Evolutionary conservation across 2,329 filamentous ascomycete species (phyloP), one percentile per base, ranked within the genome.

Genomic region (Zymoseptoria passerinii): DNA sequence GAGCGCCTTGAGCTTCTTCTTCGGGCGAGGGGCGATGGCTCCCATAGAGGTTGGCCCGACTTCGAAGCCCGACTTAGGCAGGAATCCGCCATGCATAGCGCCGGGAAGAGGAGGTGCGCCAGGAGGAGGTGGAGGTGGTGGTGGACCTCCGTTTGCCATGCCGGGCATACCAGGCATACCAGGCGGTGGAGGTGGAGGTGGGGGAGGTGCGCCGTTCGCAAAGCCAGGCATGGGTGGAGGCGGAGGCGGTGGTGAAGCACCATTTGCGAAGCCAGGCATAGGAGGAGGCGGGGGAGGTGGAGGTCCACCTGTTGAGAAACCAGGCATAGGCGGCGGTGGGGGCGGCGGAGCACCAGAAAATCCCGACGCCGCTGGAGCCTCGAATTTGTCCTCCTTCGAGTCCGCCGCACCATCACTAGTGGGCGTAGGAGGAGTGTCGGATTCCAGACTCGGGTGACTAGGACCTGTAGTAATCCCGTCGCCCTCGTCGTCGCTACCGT

Each of bases 1-100:
- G 66, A 99, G 81, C 59, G 92, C 92, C 84, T 99, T 99, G 74
- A 99, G 90, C 81, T 97, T 99, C 85, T 96, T 97, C 83, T 96
- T 97, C 20, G 94, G 91, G 67, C 92, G 81, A 55, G 91, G 89
- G 61, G 91, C 88, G 40, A 90, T 87, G 67, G 95, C 76, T 50
- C 87, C 84, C 65, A 90, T 79, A 7, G 83, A 82, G 20, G 84
- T 76, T 13, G 80, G 70, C 4, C 80, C 72, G 19, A 78, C 75
- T 61, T 83, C 81, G 58, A 79, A 78, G 29, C 81, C 79, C 64
- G 83, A 79, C 63, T 86, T 83, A 52, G 85, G 81, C 62, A 96
- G 76, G 76, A 88, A 96, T 62, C 90, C 86, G 49, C 89, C 89
- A 61, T 78, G 75, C 71, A 78, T 80, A 20, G 73, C 74, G 13